phyloP scores from a whole-genome alignment of 768 basidiomycete species.

The Russula griseocarnosa region DNA sequence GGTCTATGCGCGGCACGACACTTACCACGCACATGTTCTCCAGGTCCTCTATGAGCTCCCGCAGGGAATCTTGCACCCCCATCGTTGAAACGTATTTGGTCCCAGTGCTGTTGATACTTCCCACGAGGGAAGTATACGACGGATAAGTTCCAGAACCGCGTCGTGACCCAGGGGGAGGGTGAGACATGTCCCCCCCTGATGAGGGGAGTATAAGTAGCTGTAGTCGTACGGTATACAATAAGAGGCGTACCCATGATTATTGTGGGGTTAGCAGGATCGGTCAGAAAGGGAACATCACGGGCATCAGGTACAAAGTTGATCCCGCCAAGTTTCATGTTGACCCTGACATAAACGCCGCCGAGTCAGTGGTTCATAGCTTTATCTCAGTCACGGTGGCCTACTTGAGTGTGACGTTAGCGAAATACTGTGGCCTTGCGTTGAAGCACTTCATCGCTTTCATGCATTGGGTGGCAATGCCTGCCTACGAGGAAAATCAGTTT shows the following conservation, averaged over 20 bases:
- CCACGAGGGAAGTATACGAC: slow-evolving; percentile 75
- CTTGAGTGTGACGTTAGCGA: slow-evolving; percentile 76
- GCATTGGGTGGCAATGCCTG: slow-evolving; percentile 78
- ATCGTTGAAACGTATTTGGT: slow-evolving; percentile 65
- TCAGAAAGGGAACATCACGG: slow-evolving; percentile 54
- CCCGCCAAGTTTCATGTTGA: slow-evolving; percentile 81
- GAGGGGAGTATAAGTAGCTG: not conserved
- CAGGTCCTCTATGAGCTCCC: slow-evolving; percentile 73
- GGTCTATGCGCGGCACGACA: not conserved
- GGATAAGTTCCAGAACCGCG: slow-evolving; percentile 50
- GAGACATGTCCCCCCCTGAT: slow-evolving; percentile 73
- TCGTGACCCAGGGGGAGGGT: slow-evolving; percentile 62
- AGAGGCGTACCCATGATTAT: slow-evolving; percentile 61
- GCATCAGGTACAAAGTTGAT: slow-evolving; percentile 75
- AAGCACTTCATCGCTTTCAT: slow-evolving; percentile 60
- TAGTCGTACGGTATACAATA: not conserved
- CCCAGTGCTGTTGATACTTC: slow-evolving; percentile 66
- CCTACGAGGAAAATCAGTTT: slow-evolving; percentile 31
- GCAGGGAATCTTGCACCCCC: slow-evolving; percentile 58
- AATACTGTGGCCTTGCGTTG: slow-evolving; percentile 69
- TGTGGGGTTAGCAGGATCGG: slow-evolving; percentile 67
- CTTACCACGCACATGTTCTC: slow-evolving; percentile 57
- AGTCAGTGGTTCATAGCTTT: not conserved
- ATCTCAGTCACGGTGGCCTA: slow-evolving; percentile 34
- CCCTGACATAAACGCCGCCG: slow-evolving; percentile 39